These are phyloP conservation scores for Fraxinus excelsior DNA, from an alignment of 257 asterid genomes.

Conservation along the genomic window DNA sequence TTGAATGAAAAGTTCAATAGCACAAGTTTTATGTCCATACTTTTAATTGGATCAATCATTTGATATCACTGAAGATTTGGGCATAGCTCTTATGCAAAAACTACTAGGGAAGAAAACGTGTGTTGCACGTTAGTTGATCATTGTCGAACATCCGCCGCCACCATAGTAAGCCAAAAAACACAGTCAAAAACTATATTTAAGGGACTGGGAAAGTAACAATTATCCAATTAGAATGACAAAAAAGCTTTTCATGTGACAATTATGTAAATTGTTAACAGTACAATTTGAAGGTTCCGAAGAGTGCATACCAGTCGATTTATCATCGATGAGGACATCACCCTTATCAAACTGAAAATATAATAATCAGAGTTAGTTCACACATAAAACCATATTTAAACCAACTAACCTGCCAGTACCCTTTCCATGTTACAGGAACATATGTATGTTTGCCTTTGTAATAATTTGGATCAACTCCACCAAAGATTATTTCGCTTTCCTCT, in stretches of 20 bases:
- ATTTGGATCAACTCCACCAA: conserved; percentile 92
- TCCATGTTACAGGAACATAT: conserved; percentile 75
- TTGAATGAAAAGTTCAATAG: no score
- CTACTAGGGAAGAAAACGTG: no score
- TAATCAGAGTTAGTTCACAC: conserved; percentile 16
- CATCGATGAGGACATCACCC: conserved; percentile 95
- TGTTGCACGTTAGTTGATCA: no score
- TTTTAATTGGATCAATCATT: no score
- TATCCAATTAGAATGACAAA: neutral
- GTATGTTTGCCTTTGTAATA: conserved; percentile 87
- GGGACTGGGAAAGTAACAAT: neutral
- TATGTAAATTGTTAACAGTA: no score
- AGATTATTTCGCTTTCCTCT: conserved; percentile 88
- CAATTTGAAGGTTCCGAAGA: conserved; percentile 14
- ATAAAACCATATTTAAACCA: conserved; percentile 5
- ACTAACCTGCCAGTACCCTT: conserved; percentile 98
- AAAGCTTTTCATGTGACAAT: neutral
- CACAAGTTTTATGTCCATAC: no score
- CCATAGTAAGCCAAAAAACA: conserved; percentile 73
- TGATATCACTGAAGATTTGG: no score
- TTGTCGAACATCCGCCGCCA: conserved; percentile 84
- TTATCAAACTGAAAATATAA: conserved; percentile 67
- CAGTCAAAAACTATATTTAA: conserved; percentile 1
- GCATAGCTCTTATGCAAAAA: no score
- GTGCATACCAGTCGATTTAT: conserved; percentile 73